A percentile compares a stretch with the other conserved stretches of the same genome.
Conservation (phyloP, 768 basidiomycete species). For the Mycena olivaceomarginata region DNA sequence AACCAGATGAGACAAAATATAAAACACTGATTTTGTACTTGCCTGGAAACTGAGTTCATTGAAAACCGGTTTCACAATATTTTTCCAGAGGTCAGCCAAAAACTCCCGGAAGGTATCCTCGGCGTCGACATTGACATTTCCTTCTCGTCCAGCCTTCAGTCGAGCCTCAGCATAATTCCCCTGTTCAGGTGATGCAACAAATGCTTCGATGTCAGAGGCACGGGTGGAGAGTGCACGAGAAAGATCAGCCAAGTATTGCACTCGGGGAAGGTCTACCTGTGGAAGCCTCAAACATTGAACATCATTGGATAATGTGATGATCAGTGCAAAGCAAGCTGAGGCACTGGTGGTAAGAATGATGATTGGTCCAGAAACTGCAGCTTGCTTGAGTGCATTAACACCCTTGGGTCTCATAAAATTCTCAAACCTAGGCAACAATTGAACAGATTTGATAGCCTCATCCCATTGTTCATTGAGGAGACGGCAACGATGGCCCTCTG, state of each 20-base stretch:
- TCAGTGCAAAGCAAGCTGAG: slow-evolving; percentile 37
- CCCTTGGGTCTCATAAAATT: slow-evolving; percentile 46
- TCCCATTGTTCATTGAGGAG: slow-evolving; percentile 47
- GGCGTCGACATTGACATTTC: neutral
- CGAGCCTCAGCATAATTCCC: neutral
- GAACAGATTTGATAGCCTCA: slow-evolving; percentile 34
- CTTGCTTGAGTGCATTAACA: neutral
- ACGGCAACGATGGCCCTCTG: slow-evolving; percentile 40
- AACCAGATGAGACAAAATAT: neutral
- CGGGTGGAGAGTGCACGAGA: slow-evolving; percentile 17
- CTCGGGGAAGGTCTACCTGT: neutral
- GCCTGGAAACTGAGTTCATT: neutral
- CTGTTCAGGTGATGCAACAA: neutral
- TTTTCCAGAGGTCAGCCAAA: slow-evolving; percentile 5
- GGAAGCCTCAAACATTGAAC: slow-evolving; percentile 14
- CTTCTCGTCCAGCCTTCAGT: neutral
- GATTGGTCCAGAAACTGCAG: slow-evolving; percentile 28
- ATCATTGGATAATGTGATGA: neutral
- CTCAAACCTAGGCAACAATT: slow-evolving; percentile 42
- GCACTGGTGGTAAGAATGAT: slow-evolving; percentile 30
- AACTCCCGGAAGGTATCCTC: neutral
- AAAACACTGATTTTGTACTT: neutral
- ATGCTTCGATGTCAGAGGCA: neutral
- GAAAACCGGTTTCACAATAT: neutral
- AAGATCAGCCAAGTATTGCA: neutral